Evolutionary conservation across 2,329 filamentous ascomycete genomes (phyloP).

Genomic region (Parasarocladium wereldwijsianum): DNA sequence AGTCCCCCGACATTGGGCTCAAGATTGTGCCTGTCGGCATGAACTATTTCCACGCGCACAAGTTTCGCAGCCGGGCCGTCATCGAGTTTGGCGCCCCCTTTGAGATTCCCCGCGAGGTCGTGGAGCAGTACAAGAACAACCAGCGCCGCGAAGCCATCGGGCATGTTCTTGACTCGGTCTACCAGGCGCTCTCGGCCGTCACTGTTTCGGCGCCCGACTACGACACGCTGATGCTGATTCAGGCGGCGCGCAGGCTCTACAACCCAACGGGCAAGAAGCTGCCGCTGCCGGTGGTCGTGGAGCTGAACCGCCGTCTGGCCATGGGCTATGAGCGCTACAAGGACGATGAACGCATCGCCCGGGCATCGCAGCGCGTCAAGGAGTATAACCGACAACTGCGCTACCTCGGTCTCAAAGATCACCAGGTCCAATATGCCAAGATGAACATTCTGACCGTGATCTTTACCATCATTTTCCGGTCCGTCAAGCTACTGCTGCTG

Average conservation of each 20-base stretch:
- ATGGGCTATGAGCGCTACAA: constrained; percentile 89
- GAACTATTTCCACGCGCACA: constrained; percentile 99
- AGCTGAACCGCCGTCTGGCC: constrained; percentile 81
- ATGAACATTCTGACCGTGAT: constrained; percentile 67
- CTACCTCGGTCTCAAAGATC: constrained; percentile 77
- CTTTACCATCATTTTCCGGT: constrained; percentile 62
- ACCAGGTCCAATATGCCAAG: constrained; percentile 85
- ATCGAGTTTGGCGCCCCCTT: constrained; percentile 89
- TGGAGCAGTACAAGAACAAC: constrained; percentile 71
- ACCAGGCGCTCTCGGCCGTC: constrained; percentile 71
- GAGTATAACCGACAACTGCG: constrained; percentile 79
- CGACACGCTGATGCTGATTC: constrained; percentile 92
- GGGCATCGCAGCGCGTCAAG: constrained; percentile 59
- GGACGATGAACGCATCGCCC: constrained; percentile 69
- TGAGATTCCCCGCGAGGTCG: constrained; percentile 67
- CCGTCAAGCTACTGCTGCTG: constrained; percentile 63
- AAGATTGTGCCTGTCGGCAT: constrained; percentile 95
- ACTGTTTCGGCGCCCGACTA: constrained; percentile 90
- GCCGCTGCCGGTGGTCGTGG: constrained; percentile 80
- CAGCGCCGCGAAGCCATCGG: constrained; percentile 79
- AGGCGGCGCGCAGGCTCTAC: constrained; percentile 84
- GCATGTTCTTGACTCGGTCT: constrained; percentile 70
- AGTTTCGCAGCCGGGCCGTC: constrained; percentile 90
- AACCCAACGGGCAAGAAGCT: constrained; percentile 90
- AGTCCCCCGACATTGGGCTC: constrained; percentile 72